Conservation (phyloP, 148 eudicot genomes). For the Talinum fruticosum region DNA sequence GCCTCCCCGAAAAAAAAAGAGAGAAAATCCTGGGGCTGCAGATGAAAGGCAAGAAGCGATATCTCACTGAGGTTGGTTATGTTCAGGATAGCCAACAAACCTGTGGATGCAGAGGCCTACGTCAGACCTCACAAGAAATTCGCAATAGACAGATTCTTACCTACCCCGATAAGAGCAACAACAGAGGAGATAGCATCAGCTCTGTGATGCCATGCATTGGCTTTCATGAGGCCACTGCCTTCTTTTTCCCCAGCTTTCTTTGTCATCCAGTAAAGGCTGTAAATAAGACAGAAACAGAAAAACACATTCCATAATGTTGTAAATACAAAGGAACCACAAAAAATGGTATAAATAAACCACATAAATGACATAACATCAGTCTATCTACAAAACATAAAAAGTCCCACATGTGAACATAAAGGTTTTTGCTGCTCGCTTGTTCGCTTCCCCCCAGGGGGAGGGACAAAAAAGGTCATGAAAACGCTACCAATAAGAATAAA, state of each 20-base stretch:
- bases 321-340: neutral
- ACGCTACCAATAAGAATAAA: too few relatives aligned
- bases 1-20: too few relatives aligned
- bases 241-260: constrained; percentile 86
- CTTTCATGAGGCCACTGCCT: constrained; percentile 98
- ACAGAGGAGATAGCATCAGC: constrained; percentile 96
- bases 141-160: constrained; percentile 42
- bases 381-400: neutral
- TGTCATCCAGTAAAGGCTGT: constrained; percentile 89
- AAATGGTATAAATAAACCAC: neutral
- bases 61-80: neutral
- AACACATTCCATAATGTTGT: neutral
- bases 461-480: neutral
- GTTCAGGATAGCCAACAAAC: neutral
- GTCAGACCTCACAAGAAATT: neutral
- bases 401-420: neutral
- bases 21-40: too few relatives aligned
- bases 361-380: neutral
- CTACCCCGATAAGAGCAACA: constrained; percentile 97
- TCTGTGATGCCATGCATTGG: constrained; percentile 99
- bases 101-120: neutral
- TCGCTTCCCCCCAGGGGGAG: neutral
- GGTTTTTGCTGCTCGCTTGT: neutral
- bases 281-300: neutral
- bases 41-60: neutral